phyloP scores from a whole-genome alignment of 768 basidiomycete species.

The Hygrophoropsis aurantiaca region DNA sequence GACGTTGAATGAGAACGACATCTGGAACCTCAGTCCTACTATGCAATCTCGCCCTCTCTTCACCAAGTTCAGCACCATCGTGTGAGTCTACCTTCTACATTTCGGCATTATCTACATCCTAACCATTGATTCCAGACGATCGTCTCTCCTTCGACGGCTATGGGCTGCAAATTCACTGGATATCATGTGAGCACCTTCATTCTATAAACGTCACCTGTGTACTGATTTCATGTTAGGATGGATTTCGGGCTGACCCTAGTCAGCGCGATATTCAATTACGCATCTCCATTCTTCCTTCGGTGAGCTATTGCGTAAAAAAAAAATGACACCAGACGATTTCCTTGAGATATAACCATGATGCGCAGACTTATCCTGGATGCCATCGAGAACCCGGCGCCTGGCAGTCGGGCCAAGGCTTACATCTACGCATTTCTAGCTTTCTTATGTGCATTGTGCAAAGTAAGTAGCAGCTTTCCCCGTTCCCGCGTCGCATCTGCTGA shows the following conservation, averaged over 20 bases:
- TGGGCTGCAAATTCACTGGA: slow-evolving; percentile 48
- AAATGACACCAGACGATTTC: not conserved
- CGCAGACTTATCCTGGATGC: slow-evolving; percentile 59
- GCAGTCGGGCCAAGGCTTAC: slow-evolving; percentile 62
- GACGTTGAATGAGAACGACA: slow-evolving; percentile 68
- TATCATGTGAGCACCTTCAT: slow-evolving; percentile 28
- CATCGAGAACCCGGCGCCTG: slow-evolving; percentile 47
- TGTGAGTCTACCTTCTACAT: slow-evolving; percentile 25
- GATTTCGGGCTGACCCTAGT: slow-evolving; percentile 69
- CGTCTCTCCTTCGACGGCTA: slow-evolving; percentile 41
- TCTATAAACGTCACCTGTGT: not conserved
- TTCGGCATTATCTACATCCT: too few species aligned
- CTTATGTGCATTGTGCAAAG: slow-evolving; percentile 42
- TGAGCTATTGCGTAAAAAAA: slow-evolving; percentile 9
- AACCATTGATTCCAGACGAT: slow-evolving; percentile 11
- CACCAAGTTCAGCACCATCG: slow-evolving; percentile 37
- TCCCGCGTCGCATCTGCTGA: too few species aligned
- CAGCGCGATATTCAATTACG: slow-evolving; percentile 76
- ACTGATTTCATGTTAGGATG: slow-evolving; percentile 33
- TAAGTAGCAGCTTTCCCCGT: not conserved
- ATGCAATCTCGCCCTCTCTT: slow-evolving; percentile 68
- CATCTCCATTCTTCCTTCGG: slow-evolving; percentile 76
- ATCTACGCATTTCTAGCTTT: slow-evolving; percentile 80
- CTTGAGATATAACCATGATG: not conserved
- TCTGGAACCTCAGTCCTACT: slow-evolving; percentile 71